A percentile compares a stretch with the other conserved stretches of the same genome.
phyloP scores from a whole-genome alignment of 257 asterid genomes.

The Penstemon eatonii region DNA sequence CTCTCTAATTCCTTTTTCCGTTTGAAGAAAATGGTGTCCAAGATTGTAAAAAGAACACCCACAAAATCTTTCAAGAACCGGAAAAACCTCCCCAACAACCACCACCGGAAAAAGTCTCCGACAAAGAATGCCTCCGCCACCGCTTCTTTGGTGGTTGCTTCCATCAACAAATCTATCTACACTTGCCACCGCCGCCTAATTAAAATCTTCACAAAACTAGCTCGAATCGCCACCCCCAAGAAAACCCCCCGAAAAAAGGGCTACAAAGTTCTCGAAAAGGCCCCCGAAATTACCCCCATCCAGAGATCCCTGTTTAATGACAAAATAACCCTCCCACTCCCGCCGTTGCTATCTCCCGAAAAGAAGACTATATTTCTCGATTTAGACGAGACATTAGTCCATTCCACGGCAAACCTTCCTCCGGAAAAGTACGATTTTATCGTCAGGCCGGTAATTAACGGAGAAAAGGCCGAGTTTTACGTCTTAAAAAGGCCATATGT shows the following conservation, averaged over 20 bases:
- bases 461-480: constrained; percentile 60
- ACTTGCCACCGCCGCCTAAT: constrained; percentile 83
- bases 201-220: constrained; percentile 67
- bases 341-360: constrained; percentile 38
- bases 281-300: constrained; percentile 29
- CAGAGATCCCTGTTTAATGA: constrained; percentile 46
- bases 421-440: constrained; percentile 77
- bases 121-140: constrained; percentile 54
- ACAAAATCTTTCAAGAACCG: constrained; percentile 63
- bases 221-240: constrained; percentile 66
- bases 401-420: constrained; percentile 56
- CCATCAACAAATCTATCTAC: constrained; percentile 66
- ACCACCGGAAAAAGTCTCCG: constrained; percentile 59
- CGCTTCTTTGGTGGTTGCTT: constrained; percentile 60
- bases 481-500: constrained; percentile 83
- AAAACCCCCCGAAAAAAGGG: constrained; percentile 62
- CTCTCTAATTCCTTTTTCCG: constrained; percentile 20
- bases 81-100: constrained; percentile 36
- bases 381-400: constrained; percentile 86
- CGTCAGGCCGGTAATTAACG: constrained; percentile 78
- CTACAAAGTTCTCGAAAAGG: constrained; percentile 56
- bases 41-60: constrained; percentile 69
- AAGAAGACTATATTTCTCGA: constrained; percentile 77
- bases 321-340: constrained; percentile 55
- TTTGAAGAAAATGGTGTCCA: constrained; percentile 60